Evolutionary conservation across 2,329 filamentous ascomycete genomes (phyloP).

Genomic region (Calonectria montana): DNA sequence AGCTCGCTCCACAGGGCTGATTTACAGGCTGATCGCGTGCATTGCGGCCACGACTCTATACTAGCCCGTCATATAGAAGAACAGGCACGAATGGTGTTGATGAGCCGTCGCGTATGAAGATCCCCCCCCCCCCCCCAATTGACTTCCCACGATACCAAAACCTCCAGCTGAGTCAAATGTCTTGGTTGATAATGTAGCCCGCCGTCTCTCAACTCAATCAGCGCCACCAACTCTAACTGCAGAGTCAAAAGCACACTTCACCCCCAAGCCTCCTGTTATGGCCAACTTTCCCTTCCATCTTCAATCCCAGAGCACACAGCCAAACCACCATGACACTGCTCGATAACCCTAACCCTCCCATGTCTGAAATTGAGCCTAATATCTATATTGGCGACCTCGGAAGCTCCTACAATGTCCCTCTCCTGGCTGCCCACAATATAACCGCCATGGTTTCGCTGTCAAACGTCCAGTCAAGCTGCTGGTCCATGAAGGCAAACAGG

Average conservation of each 20-base stretch:
- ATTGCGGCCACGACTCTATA: background rate
- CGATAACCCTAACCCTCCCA: background rate
- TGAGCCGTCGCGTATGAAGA: no score
- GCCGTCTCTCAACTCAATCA: background rate
- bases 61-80: background rate
- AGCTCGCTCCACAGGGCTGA: conserved; percentile 5
- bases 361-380: background rate
- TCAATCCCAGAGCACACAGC: background rate
- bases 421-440: background rate
- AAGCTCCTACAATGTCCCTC: background rate
- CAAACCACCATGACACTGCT: background rate
- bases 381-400: background rate
- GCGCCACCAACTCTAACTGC: background rate
- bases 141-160: background rate
- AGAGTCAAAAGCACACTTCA: background rate
- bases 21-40: conserved; percentile 3
- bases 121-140: background rate
- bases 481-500: conserved; percentile 1
- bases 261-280: background rate
- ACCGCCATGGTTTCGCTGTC: background rate
- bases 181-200: background rate
- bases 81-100: background rate
- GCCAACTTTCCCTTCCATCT: background rate
- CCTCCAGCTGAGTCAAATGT: background rate
- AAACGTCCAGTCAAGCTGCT: background rate